Evolutionary conservation across 108 stramenopile genomes (phyloP), one percentile per base, ranked within the genome.

Genomic region (Seminavis robusta): DNA sequence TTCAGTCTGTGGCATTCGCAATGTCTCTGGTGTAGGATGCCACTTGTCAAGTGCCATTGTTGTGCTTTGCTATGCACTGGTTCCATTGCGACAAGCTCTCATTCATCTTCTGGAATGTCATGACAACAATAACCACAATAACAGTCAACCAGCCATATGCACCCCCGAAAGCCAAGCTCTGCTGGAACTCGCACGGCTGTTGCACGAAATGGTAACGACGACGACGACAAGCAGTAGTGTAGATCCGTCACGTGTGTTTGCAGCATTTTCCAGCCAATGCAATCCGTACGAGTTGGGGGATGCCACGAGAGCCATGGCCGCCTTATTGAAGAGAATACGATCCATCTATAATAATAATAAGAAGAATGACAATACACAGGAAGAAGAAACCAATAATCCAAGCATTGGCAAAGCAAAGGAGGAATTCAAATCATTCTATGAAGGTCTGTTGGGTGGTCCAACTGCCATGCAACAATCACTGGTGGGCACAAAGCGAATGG

Each of bases 31-130:
- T 13, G 59, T 62, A 26, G 57, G 70, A 7, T 77, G 75, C 52
- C 75, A 77, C 49, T 23, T 77, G 16, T 31, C 75, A 6, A 62
- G 65, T 28, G 70, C 70, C 41, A n/a, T 77, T 26, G 66, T 69
- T 26, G 28, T 77, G 7, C 42, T 77, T 0, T 59, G 34, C n/a
- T 63, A 76, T 31, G 47, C 46, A 25, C 23, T 66, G 4, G 1
- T 23, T 28, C 43, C 53, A 50, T 31, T 69, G 3, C 16, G 16
- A 27, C 16, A 59, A 24, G 30, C 33, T 27, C 42, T 67, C 7
- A 30, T 62, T 21, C 3, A 27, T n/a, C 24, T 47, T 47, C 25
- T 23, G 19, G 21, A 47, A 27, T 15, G 15, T 1, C 24, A 24
- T 4, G 47, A 27, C 17, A 3, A 47, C 17, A 15, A 47, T 7